Conservation (phyloP, 1,139 yeast species). For the Arxiozyma slooffiae region DNA sequence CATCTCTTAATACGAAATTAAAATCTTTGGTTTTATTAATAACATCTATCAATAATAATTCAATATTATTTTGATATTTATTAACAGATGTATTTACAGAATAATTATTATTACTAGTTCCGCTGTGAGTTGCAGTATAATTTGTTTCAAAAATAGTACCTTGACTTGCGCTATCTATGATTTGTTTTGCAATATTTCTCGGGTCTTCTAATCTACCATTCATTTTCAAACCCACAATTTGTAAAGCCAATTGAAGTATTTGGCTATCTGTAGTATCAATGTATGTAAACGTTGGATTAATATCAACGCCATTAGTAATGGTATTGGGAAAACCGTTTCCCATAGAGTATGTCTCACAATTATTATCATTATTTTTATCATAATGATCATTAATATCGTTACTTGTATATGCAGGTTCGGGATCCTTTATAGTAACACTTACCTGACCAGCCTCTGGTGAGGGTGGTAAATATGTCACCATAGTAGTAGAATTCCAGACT, state of each 20-base stretch:
- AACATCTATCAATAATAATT: slow-evolving; percentile 52
- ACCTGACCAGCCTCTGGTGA: slow-evolving; percentile 85
- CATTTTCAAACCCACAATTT: slow-evolving; percentile 90
- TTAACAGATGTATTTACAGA: neutral
- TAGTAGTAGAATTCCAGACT: slow-evolving; percentile 92
- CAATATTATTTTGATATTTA: slow-evolving; percentile 21
- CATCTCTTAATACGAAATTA: slow-evolving; percentile 72
- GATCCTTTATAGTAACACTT: slow-evolving; percentile 63
- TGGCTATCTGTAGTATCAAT: slow-evolving; percentile 90
- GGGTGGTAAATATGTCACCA: slow-evolving; percentile 89
- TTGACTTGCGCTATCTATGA: slow-evolving; percentile 46
- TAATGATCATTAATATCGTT: slow-evolving; percentile 1
- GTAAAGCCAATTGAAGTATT: slow-evolving; percentile 82
- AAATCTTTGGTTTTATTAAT: slow-evolving; percentile 38
- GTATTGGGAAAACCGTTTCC: neutral
- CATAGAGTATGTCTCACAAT: neutral
- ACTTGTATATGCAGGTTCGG: slow-evolving; percentile 8
- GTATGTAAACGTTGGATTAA: slow-evolving; percentile 56
- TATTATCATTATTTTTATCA: neutral
- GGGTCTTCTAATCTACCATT: slow-evolving; percentile 92
- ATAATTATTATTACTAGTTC: neutral
- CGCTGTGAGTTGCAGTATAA: neutral
- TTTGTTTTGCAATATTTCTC: slow-evolving; percentile 75
- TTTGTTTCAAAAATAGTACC: neutral
- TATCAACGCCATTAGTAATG: neutral